phyloP scores from a whole-genome alignment of 371 early-diverging fungal species.

The Mucor racemosus region DNA sequence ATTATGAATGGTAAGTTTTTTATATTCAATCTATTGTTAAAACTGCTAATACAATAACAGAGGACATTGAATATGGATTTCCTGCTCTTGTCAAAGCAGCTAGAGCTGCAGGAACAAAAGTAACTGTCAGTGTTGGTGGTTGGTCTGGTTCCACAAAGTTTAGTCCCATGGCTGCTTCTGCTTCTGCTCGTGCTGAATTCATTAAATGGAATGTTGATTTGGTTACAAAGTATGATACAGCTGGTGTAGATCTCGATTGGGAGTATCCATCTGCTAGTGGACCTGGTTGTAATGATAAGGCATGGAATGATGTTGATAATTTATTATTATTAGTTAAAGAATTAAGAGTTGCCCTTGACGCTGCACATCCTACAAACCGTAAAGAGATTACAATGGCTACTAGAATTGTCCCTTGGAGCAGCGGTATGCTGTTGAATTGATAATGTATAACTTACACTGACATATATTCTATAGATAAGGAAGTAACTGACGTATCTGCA shows the following conservation, averaged over 20 bases:
- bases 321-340: conserved; percentile 61
- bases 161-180: conserved; percentile 53
- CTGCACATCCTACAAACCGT: conserved; percentile 33
- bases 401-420: conserved; percentile 62
- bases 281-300: conserved; percentile 55
- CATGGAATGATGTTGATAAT: conserved; percentile 51
- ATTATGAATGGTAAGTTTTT: conserved; percentile 9
- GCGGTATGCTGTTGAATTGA: not conserved
- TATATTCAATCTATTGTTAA: not conserved
- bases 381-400: conserved; percentile 74
- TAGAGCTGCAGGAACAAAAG: conserved; percentile 52
- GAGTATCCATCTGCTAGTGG: conserved; percentile 57
- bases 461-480: not conserved
- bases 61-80: conserved; percentile 8
- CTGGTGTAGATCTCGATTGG: conserved; percentile 56
- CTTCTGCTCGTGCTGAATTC: conserved; percentile 46
- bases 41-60: not conserved
- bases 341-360: conserved; percentile 62
- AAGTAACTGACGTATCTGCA: conserved; percentile 60
- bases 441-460: not conserved
- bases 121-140: conserved; percentile 68
- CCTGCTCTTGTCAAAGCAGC: conserved; percentile 39
- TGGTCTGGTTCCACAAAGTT: conserved; percentile 65
- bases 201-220: conserved; percentile 50
- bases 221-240: conserved; percentile 52